Evolutionary conservation across 768 basidiomycete genomes (phyloP), one percentile per base, ranked within the genome.

Genomic region (Suillus weaverae): DNA sequence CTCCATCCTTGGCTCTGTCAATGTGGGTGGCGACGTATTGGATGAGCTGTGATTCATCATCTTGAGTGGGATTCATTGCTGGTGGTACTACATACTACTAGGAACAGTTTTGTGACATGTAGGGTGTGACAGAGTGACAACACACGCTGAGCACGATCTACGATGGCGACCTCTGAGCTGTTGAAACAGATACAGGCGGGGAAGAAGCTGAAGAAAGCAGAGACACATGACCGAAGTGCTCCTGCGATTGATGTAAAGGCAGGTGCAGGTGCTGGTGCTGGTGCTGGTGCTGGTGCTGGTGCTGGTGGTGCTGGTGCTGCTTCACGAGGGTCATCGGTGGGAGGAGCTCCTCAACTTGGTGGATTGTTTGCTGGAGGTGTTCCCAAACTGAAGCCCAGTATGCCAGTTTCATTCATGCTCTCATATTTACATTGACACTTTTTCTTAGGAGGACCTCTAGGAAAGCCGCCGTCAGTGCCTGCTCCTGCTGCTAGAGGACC

Each of bases 331-430:
- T 60, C 69, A 9, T 48, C 71, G 11, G 67, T 70, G 2, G 68
- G 73, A 35, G 87, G 82, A 8, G 87, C 94, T 33, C 92, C 93
- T 32, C 94, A 95, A 74, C 79, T 96, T 5, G 95, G 87, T 38
- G 89, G 86, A 2, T 77, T 97, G 13, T 96, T 97, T 72, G 94
- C 95, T 53, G 94, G 93, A 18, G 95, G 95, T 1, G 88, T 97
- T 81, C 95, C 95, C 5, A 95, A 92, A 73, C 74, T 97, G 71
- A 96, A 90, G 80, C 86, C 93, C 53, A 81, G 72, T 90, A 71
- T 65, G 82, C 68, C 62, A 51, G 51, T 65, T 67, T 62, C 62
- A 50, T 66, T 44, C 51, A 62, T 70, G 65, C 33, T 43, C 33
- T 62, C 67, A 14, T 57, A 64, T 64, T 51, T 62, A 36, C 61